phyloP scores from a whole-genome alignment of 805 yeast genomes.

The Starmerella kuoi region DNA sequence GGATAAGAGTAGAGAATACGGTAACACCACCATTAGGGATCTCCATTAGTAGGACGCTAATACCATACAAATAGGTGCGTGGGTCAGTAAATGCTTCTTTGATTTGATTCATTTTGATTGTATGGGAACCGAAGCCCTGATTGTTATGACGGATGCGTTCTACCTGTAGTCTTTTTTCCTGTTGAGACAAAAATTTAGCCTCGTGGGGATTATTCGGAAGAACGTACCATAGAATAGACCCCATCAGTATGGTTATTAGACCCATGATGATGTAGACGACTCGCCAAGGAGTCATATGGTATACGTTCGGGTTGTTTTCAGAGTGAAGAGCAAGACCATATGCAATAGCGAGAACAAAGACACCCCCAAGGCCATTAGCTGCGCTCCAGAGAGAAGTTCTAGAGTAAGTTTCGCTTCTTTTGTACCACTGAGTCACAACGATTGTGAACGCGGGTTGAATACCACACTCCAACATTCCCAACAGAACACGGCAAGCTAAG shows the following conservation, averaged over 20 bases:
- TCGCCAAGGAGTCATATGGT: conserved; percentile 36
- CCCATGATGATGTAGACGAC: conserved; percentile 50
- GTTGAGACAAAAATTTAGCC: conserved; percentile 29
- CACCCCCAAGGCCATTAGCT: conserved; percentile 34
- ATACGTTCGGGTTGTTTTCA: neutral
- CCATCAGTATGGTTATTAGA: conserved; percentile 41
- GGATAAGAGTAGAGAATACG: conserved; percentile 38
- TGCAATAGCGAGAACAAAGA: conserved; percentile 11
- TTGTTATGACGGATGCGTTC: conserved; percentile 43
- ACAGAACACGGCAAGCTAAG: conserved; percentile 35
- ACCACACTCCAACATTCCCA: conserved; percentile 42
- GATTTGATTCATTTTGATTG: conserved; percentile 44
- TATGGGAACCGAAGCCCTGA: conserved; percentile 47
- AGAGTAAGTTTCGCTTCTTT: conserved; percentile 35
- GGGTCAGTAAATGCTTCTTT: conserved; percentile 40
- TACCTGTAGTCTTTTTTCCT: conserved; percentile 38
- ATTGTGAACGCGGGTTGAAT: conserved; percentile 48
- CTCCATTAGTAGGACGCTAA: conserved; percentile 33
- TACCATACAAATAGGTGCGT: conserved; percentile 39
- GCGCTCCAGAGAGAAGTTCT: conserved; percentile 36
- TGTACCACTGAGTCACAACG: conserved; percentile 49
- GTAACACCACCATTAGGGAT: conserved; percentile 47
- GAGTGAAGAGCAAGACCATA: conserved; percentile 29
- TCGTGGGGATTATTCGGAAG: conserved; percentile 45
- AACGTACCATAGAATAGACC: conserved; percentile 37